Evolutionary conservation across 1,284 basidiomycete species (phyloP).

Genomic region (Chondrostereum purpureum): DNA sequence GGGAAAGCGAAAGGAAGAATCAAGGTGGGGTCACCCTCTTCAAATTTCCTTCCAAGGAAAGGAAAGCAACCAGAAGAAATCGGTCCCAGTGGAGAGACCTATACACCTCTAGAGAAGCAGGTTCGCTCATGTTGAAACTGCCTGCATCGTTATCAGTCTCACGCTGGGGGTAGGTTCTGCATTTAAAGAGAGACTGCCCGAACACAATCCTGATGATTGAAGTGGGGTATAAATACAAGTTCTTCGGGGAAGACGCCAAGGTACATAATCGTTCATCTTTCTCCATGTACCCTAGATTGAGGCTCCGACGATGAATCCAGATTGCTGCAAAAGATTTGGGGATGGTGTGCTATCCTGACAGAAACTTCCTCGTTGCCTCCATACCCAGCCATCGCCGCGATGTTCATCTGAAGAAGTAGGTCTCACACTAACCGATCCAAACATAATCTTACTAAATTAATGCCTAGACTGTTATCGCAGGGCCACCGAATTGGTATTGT

Average conservation of each 20-base stretch:
- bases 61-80: slow-evolving; percentile 42
- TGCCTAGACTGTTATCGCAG: slow-evolving; percentile 56
- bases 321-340: slow-evolving; percentile 78
- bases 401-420: slow-evolving; percentile 84
- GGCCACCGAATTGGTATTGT: slow-evolving; percentile 91
- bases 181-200: slow-evolving; percentile 67
- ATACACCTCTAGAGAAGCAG: slow-evolving; percentile 83
- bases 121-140: slow-evolving; percentile 26
- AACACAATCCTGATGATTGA: slow-evolving; percentile 82
- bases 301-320: slow-evolving; percentile 27
- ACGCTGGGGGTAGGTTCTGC: slow-evolving; percentile 40
- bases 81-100: slow-evolving; percentile 73
- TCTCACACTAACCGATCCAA: slow-evolving; percentile 9
- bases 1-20: slow-evolving; percentile 21
- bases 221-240: slow-evolving; percentile 84
- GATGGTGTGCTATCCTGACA: slow-evolving; percentile 70
- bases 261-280: slow-evolving; percentile 27
- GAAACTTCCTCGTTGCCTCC: slow-evolving; percentile 80
- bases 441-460: slow-evolving; percentile 1
- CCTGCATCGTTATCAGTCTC: background rate
- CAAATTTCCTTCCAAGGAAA: no score
- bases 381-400: slow-evolving; percentile 79
- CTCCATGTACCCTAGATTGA: slow-evolving; percentile 3
- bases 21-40: slow-evolving; percentile 6
- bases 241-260: slow-evolving; percentile 88